Percentiles rank a stretch among this genome's conserved stretches.
These are phyloP conservation scores for Torulaspora globosa DNA, from an alignment of 1,139 yeast genomes.

Conservation along the genomic window DNA sequence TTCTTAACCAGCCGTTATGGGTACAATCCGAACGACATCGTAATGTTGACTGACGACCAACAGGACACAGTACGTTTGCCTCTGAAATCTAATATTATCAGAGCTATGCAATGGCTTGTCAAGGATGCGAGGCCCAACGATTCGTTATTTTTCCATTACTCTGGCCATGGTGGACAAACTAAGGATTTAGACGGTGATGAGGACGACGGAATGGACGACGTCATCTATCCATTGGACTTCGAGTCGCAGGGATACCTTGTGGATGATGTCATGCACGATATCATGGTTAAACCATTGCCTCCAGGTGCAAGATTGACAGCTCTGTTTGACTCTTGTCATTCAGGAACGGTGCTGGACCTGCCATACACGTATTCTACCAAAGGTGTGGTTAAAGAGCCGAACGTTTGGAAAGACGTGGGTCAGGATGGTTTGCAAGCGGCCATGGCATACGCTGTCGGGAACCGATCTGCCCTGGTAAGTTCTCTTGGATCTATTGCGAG, in stretches of 20 bases:
- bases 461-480: conserved; percentile 52
- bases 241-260: conserved; percentile 66
- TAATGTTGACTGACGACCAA: conserved; percentile 72
- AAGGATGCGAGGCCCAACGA: conserved; percentile 82
- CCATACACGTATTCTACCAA: conserved; percentile 89
- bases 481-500: conserved; percentile 51
- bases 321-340: conserved; percentile 87
- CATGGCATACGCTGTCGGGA: conserved; percentile 68
- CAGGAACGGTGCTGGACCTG: conserved; percentile 85
- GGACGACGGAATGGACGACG: conserved; percentile 84
- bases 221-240: conserved; percentile 87
- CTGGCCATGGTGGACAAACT: conserved; percentile 92
- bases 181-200: conserved; percentile 84
- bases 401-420: conserved; percentile 80
- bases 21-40: conserved; percentile 73
- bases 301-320: conserved; percentile 87
- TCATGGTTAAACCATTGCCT: conserved; percentile 72
- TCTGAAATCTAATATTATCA: conserved; percentile 67
- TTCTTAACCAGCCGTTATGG: conserved; percentile 60
- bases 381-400: conserved; percentile 88
- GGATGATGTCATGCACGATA: conserved; percentile 82
- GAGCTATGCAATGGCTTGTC: conserved; percentile 92
- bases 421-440: conserved; percentile 68
- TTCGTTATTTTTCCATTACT: conserved; percentile 77
- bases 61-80: conserved; percentile 63